Percentiles rank a stretch among this genome's conserved stretches.
These are phyloP conservation scores for Lactarius sanguifluus DNA, from an alignment of 768 basidiomycete genomes.

Conservation along the genomic window DNA sequence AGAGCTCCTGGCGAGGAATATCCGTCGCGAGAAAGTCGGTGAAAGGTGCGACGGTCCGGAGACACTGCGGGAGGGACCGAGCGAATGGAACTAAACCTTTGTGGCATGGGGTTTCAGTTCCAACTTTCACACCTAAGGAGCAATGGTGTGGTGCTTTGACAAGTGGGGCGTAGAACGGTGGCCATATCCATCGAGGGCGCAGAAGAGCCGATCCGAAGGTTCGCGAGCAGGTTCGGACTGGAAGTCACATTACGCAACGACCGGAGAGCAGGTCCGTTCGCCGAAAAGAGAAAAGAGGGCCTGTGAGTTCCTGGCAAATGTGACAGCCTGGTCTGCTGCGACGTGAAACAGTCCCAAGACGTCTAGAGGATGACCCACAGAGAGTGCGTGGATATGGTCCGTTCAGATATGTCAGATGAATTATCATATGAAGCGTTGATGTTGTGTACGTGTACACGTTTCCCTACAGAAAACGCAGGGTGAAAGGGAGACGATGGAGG, in stretches of 20 bases:
- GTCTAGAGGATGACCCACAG: slow-evolving; percentile 9
- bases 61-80: slow-evolving; percentile 5
- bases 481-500: slow-evolving; percentile 3
- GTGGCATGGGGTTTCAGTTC: slow-evolving; percentile 19
- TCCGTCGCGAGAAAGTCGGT: slow-evolving; percentile 22
- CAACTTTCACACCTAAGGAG: not conserved
- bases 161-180: slow-evolving; percentile 15
- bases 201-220: slow-evolving; percentile 17
- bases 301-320: not conserved
- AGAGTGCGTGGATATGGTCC: not conserved
- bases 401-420: slow-evolving; percentile 8
- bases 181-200: slow-evolving; percentile 10
- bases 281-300: not conserved
- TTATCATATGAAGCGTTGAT: slow-evolving; percentile 9
- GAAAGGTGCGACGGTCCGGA: slow-evolving; percentile 7
- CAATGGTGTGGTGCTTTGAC: slow-evolving; percentile 1
- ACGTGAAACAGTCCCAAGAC: not conserved
- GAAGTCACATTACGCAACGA: slow-evolving; percentile 6
- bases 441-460: slow-evolving; percentile 5
- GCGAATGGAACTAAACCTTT: not conserved
- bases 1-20: slow-evolving; percentile 9
- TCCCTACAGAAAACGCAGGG: not conserved
- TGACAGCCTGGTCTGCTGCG: not conserved
- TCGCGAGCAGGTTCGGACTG: slow-evolving; percentile 8
- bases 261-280: slow-evolving; percentile 13